Percentiles rank a stretch among this genome's conserved stretches.
phyloP scores from a whole-genome alignment of 1,284 basidiomycete species.

The Singerocomus inundabilis region DNA sequence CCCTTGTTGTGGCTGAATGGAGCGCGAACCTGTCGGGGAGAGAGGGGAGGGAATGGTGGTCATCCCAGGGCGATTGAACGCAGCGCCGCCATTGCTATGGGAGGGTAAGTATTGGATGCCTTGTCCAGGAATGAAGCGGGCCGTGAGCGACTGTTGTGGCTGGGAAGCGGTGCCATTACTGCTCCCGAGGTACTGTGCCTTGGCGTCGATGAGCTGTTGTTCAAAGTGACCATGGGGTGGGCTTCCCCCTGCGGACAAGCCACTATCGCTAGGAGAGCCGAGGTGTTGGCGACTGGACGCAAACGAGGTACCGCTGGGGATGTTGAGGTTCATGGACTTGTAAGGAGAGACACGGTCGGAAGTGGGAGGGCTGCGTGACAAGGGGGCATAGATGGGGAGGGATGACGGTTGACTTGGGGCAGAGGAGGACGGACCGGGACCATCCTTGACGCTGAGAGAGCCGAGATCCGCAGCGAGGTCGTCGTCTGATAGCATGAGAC shows the following conservation, averaged over 20 bases:
- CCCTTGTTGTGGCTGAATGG: constrained; percentile 42
- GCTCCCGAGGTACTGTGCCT: constrained; percentile 35
- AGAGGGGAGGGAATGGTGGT: constrained; percentile 40
- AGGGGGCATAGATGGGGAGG: constrained; percentile 68
- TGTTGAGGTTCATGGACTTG: constrained; percentile 55
- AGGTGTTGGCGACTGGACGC: constrained; percentile 44
- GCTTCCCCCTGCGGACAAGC: constrained; percentile 42
- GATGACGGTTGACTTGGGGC: constrained; percentile 58
- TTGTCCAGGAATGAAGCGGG: constrained; percentile 61
- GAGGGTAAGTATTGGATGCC: constrained; percentile 60
- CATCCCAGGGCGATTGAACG: constrained; percentile 36
- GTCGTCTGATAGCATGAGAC: constrained; percentile 72
- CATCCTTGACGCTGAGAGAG: constrained; percentile 58
- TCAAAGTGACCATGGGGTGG: constrained; percentile 42
- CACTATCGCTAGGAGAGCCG: constrained; percentile 59
- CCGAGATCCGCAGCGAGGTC: constrained; percentile 74
- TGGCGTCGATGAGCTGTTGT: constrained; percentile 40
- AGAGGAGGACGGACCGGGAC: constrained; percentile 43
- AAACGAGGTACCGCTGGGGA: constrained; percentile 45
- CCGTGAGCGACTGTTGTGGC: constrained; percentile 39
- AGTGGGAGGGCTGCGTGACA: constrained; percentile 59
- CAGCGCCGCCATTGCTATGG: constrained; percentile 28
- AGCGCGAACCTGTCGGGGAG: constrained; percentile 42
- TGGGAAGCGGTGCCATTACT: constrained; percentile 28
- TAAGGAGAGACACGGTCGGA: constrained; percentile 56